These are phyloP conservation scores for Cyclaneusma minus DNA, from an alignment of 2,329 filamentous ascomycete genomes.

Conservation along the genomic window DNA sequence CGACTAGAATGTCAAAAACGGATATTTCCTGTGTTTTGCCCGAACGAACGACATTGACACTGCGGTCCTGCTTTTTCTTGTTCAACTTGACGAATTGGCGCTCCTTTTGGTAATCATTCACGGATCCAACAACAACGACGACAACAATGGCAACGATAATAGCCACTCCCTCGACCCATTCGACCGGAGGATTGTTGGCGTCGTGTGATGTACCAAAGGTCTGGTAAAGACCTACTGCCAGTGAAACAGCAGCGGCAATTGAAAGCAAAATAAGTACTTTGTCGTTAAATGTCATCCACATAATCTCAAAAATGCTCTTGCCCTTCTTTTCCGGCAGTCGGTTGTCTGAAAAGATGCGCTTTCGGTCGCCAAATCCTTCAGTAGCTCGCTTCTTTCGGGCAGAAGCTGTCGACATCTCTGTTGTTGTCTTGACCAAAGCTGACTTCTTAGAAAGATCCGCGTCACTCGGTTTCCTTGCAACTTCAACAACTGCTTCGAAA, in stretches of 20 bases:
- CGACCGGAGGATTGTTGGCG: constrained; percentile 34
- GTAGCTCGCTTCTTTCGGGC: constrained; percentile 1
- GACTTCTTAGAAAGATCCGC: constrained; percentile 17
- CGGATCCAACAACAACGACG: constrained; percentile 61
- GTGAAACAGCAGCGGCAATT: constrained; percentile 55
- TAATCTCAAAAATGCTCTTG: constrained; percentile 53
- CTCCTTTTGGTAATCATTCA: constrained; percentile 74
- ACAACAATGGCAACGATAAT: constrained; percentile 64
- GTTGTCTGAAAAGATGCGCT: constrained; percentile 55
- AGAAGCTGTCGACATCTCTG: constrained; percentile 1
- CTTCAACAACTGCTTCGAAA: constrained; percentile 45
- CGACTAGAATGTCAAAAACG: constrained; percentile 56
- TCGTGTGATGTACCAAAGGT: constrained; percentile 40
- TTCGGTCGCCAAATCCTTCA: constrained; percentile 41
- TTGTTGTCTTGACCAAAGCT: constrained; percentile 7
- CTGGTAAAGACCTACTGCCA: constrained; percentile 62
- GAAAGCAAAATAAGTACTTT: constrained; percentile 62
- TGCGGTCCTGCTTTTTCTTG: constrained; percentile 61
- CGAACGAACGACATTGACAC: constrained; percentile 62
- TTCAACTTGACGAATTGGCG: constrained; percentile 68
- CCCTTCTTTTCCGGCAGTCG: constrained; percentile 50
- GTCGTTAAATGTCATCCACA: constrained; percentile 73
- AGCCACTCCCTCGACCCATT: constrained; percentile 73
- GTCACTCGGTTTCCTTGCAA: constrained; percentile 4
- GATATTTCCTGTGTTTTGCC: constrained; percentile 55